These are phyloP conservation scores for Falciphora oryzae DNA, from an alignment of 2,329 filamentous ascomycete species.

Conservation along the genomic window DNA sequence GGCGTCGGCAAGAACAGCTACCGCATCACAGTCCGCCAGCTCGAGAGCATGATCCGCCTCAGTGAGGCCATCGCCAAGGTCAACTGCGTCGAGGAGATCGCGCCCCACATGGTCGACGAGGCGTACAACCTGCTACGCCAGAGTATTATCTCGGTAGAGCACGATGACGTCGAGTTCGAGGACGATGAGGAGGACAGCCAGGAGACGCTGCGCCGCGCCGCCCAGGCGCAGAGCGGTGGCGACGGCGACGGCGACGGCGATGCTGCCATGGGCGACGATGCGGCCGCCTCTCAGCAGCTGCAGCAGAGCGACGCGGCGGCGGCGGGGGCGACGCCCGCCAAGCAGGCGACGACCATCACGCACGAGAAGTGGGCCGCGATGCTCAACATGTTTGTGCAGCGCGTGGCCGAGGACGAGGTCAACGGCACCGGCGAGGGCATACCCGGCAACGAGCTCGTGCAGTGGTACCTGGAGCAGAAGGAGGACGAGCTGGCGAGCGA, in stretches of 20 bases:
- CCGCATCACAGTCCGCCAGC: constrained; percentile 91
- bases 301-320: constrained; percentile 8
- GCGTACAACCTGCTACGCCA: constrained; percentile 87
- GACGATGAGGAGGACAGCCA: constrained; percentile 45
- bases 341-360: constrained; percentile 78
- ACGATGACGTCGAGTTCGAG: constrained; percentile 93
- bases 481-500: constrained; percentile 76
- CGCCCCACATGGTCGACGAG: constrained; percentile 78
- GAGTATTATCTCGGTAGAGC: constrained; percentile 95
- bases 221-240: constrained; percentile 32
- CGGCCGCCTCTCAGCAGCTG: constrained; percentile 26
- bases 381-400: constrained; percentile 76
- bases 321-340: constrained; percentile 13
- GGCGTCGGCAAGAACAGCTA: constrained; percentile 94
- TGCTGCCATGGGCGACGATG: constrained; percentile 33
- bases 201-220: constrained; percentile 14
- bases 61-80: constrained; percentile 98
- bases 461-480: constrained; percentile 90
- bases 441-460: constrained; percentile 70
- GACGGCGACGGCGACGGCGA: constrained; percentile 42
- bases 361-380: constrained; percentile 94
- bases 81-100: constrained; percentile 90
- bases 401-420: constrained; percentile 77
- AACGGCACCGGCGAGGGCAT: constrained; percentile 71
- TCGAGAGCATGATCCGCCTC: constrained; percentile 92